A percentile compares a stretch with the other conserved stretches of the same genome.
Conservation (phyloP, 768 basidiomycete genomes). For the Cystofilobasidium capitatum region DNA sequence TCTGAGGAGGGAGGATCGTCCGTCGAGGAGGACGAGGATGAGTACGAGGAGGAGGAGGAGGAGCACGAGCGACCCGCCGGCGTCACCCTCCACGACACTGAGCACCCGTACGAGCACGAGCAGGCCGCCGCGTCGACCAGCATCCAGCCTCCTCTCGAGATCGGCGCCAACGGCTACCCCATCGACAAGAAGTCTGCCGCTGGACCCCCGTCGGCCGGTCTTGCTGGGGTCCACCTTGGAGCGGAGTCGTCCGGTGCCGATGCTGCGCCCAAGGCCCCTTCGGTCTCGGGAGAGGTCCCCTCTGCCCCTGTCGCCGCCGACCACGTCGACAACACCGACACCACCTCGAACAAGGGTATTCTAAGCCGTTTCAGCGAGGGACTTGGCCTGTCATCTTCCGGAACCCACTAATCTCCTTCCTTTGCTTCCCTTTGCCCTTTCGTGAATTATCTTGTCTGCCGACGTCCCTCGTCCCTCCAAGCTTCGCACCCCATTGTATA, state of each 20-base stretch:
- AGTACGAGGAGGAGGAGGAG: constrained; percentile 43
- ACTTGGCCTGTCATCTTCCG: background rate
- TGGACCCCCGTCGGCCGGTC: background rate
- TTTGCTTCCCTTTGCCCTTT: too few relatives aligned
- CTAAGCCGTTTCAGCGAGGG: background rate
- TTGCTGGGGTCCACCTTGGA: background rate
- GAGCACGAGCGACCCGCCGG: constrained; percentile 17
- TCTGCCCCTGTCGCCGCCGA: background rate
- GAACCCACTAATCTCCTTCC: too few relatives aligned
- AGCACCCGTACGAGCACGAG: constrained; percentile 42
- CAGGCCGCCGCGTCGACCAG: constrained; percentile 40
- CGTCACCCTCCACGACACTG: constrained; percentile 19
- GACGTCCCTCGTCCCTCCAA: too few relatives aligned
- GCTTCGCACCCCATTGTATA: too few relatives aligned
- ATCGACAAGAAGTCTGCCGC: constrained; percentile 24
- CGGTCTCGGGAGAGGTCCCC: background rate
- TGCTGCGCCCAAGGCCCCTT: background rate
- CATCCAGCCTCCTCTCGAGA: constrained; percentile 44
- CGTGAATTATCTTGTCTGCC: too few relatives aligned
- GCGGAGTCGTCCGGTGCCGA: background rate
- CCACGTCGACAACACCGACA: background rate
- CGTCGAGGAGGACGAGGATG: constrained; percentile 47
- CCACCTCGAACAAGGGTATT: background rate
- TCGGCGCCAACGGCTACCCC: constrained; percentile 51
- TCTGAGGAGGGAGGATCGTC: constrained; percentile 53